Base-by-base conservation (phyloP, 2,329 filamentous ascomycete species). In the Ilyonectria sp. region DNA sequence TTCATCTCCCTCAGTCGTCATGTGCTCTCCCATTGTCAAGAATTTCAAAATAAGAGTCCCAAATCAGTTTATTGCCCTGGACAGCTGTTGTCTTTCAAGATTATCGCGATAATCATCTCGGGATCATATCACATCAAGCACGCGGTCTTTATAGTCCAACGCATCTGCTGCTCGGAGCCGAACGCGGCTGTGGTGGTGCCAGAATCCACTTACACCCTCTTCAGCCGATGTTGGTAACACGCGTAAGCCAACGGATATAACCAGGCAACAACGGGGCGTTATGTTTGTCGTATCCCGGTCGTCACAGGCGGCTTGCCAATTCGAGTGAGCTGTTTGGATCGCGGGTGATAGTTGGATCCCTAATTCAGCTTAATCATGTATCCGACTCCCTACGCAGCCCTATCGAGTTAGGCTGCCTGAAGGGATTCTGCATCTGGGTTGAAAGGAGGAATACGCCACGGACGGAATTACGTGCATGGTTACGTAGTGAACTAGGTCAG, bases 281-380 rank as follows among this genome's bases (percentile, higher is more conserved):
- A 33, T 13, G 11, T 15, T 5, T 53, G n/a, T 23, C 50, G 31
- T 35, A 53, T 52, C 47, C 13, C 31, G 17, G 47, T n/a, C 10
- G 53, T 50, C 43, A 29, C 40, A 19, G 8, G 17, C 31, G 31
- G 56, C 56, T 23, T 60, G 49, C 62, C 56, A 6, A 23, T 65
- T 60, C n/a, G 19, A 58, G 62, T 23, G 54, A 60, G 37, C 37
- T 15, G 35, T 21, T 53, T 17, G 47, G 26, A 17, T 33, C 54
- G 13, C 26, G 8, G 17, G 19, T 11, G 21, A 15, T 21, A 15
- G 15, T 47, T 8, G 56, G 43, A 44, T 33, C 35, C 54, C 35
- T 1, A n/a, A 43, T 17, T n/a, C 19, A n/a, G 15, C 40, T 43
- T 43, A 17, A n/a, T 17, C 17, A n/a, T 6, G 15, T 43, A 19